Evolutionary conservation across 345 rosid species (phyloP).

Genomic region (Fremontodendron californicum): DNA sequence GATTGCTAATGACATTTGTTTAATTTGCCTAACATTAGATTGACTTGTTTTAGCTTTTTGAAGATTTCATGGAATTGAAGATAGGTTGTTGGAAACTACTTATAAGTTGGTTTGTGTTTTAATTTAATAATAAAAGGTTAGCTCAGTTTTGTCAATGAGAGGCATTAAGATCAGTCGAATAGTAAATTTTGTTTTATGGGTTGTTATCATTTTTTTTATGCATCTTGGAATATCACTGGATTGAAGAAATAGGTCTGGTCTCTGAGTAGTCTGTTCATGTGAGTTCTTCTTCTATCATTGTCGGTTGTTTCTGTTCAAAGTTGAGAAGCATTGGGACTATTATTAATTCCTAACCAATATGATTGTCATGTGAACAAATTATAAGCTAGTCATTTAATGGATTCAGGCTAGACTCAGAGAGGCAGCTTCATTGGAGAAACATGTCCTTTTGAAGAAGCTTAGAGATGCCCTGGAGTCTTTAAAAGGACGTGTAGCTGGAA

Average conservation of each 20-base stretch:
- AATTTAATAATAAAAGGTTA: conserved; percentile 43
- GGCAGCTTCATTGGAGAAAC: conserved; percentile 95
- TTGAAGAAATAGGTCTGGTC: not conserved
- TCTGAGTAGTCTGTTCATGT: not conserved
- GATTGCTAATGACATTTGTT: not conserved
- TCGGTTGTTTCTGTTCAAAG: not conserved
- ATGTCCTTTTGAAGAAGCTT: conserved; percentile 95
- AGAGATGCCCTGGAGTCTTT: conserved; percentile 88
- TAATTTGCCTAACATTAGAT: not conserved
- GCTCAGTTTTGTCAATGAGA: conserved; percentile 59
- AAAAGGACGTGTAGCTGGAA: conserved; percentile 84
- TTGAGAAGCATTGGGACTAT: conserved; percentile 5
- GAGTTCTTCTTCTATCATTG: not conserved
- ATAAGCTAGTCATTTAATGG: conserved; percentile 17
- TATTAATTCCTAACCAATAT: conserved; percentile 1
- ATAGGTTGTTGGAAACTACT: not conserved
- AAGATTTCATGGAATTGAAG: not conserved
- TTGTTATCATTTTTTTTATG: not conserved
- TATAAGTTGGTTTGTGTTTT: not conserved
- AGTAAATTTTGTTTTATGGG: not conserved
- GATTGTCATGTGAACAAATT: not conserved
- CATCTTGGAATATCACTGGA: not conserved
- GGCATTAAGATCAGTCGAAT: not conserved
- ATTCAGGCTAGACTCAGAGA: conserved; percentile 86
- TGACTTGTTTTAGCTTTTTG: not conserved